Percentiles rank a stretch among this genome's conserved stretches.
Conservation (phyloP, 2,329 filamentous ascomycete species). For the Colletotrichum kahawae region DNA sequence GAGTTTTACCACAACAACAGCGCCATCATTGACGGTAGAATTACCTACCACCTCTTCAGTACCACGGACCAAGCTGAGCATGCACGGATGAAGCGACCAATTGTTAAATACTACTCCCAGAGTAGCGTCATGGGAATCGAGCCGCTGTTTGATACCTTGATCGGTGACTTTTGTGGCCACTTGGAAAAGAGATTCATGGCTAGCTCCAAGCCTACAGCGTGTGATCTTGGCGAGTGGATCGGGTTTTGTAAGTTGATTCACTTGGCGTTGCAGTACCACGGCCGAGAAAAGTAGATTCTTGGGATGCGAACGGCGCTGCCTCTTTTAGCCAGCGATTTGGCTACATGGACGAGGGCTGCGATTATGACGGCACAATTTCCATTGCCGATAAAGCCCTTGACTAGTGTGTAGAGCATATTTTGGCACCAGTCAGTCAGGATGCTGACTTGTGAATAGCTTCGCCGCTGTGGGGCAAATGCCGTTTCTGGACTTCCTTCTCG, state of each 20-base stretch:
- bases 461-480: constrained; percentile 31
- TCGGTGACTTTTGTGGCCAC: constrained; percentile 32
- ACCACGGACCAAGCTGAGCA: constrained; percentile 36
- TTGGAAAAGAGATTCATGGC: constrained; percentile 35
- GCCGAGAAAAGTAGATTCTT: constrained; percentile 34
- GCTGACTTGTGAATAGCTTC: constrained; percentile 26
- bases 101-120: constrained; percentile 40
- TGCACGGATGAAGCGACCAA: constrained; percentile 38
- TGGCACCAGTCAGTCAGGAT: too few relatives aligned
- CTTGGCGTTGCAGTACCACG: constrained; percentile 22
- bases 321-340: constrained; percentile 46
- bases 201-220: constrained; percentile 27
- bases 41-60: constrained; percentile 43
- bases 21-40: constrained; percentile 35
- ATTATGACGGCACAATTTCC: constrained; percentile 40
- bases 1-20: constrained; percentile 41
- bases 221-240: constrained; percentile 29
- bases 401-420: neutral
- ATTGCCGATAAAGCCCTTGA: constrained; percentile 33
- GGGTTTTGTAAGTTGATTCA: constrained; percentile 35
- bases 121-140: constrained; percentile 30
- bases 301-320: constrained; percentile 45
- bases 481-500: constrained; percentile 28
- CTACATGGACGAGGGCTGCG: constrained; percentile 41
- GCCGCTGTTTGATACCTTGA: constrained; percentile 32